These are phyloP conservation scores for barley (Hordeum vulgare) DNA, from an alignment of 176 grass and related monocot genomes.

Conservation along the genomic window MorexV3_pseudomolecules_assembly NC_058519.1:98204881-98205380, in stretches of 20 bases:
- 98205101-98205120: background rate
- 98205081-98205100: background rate
- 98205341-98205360: background rate
- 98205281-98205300: background rate
- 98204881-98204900: background rate
- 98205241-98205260: background rate
- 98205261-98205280: background rate
- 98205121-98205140: background rate
- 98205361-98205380: conserved; percentile 70
- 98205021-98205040: conserved; percentile 6
- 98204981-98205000: background rate
- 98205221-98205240: background rate
- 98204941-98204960: background rate
- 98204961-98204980: background rate
- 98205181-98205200: background rate
- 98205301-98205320: conserved; percentile 1
- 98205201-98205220: background rate
- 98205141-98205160: background rate
- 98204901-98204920: background rate
- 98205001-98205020: background rate
- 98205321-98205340: conserved; percentile 10
- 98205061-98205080: background rate
- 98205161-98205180: conserved; percentile 2
- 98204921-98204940: background rate
- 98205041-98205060: conserved; percentile 4